Conservation (phyloP, 1,284 basidiomycete species). For the Trichosporon sp. region DNA sequence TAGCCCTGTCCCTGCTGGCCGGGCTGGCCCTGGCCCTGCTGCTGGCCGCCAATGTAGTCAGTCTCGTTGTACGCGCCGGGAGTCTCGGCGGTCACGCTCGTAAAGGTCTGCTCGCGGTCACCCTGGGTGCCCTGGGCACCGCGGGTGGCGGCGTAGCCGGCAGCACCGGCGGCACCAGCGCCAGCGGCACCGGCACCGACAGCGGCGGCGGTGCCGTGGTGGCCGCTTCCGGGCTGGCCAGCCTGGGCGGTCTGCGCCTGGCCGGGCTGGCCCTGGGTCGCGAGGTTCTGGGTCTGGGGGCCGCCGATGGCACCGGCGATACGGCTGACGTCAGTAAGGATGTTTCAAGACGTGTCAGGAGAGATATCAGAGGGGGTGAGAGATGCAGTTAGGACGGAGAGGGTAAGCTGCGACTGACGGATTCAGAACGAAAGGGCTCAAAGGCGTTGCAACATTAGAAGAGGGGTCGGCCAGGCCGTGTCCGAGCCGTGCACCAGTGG, state of each 20-base stretch:
- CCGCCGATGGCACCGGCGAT: constrained; percentile 5
- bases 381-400: constrained; percentile 1
- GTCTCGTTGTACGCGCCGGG: background rate
- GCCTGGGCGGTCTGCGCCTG: background rate
- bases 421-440: background rate
- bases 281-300: background rate
- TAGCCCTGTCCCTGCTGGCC: background rate
- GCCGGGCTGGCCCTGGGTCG: background rate
- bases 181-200: constrained; percentile 1
- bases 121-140: background rate
- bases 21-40: background rate
- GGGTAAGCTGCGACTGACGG: background rate
- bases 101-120: background rate
- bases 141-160: background rate
- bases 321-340: constrained; percentile 6
- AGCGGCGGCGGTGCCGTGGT: background rate
- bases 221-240: background rate
- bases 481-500: background rate
- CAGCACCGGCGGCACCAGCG: background rate
- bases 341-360: background rate
- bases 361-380: background rate
- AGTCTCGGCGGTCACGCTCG: background rate
- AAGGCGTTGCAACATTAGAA: constrained; percentile 5
- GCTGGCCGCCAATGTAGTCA: background rate
- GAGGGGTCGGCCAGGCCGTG: background rate